phyloP scores from a whole-genome alignment of 2,329 filamentous ascomycete genomes.

The Pseudogymnoascus pannorum region DNA sequence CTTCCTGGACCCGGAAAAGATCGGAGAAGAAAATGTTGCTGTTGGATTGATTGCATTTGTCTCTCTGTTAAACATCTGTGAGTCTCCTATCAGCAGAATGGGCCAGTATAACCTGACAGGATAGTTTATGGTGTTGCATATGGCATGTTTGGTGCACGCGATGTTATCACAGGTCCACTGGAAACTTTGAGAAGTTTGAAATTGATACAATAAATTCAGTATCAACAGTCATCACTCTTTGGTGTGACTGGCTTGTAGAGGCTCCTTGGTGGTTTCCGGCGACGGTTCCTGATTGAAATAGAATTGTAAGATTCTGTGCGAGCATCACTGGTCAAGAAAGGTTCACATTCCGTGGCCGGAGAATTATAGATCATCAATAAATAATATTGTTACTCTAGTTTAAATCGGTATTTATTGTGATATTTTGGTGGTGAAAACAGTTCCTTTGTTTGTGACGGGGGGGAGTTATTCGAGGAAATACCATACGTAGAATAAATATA shows the following conservation, averaged over 20 bases:
- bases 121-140: conserved; percentile 21
- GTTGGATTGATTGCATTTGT: conserved; percentile 19
- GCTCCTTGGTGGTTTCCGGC: not conserved
- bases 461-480: not conserved
- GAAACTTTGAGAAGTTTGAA: not conserved
- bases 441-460: not conserved
- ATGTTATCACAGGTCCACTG: conserved; percentile 6
- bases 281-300: not conserved
- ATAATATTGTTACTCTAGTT: not conserved
- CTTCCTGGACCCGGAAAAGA: conserved; percentile 25
- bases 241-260: not conserved
- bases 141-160: conserved; percentile 19
- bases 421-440: not conserved
- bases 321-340: not conserved
- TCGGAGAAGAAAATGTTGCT: conserved; percentile 23
- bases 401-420: not conserved
- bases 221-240: not conserved
- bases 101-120: not conserved
- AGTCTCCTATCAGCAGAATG: conserved; percentile 10
- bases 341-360: not conserved
- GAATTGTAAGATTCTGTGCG: not conserved
- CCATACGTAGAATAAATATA: not conserved
- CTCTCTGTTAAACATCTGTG: conserved; percentile 20
- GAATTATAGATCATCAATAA: not conserved
- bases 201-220: not conserved